Percentiles rank a stretch among this genome's conserved stretches.
Conservation (phyloP, 805 yeast genomes). For the Metschnikowia vanudenii region DNA sequence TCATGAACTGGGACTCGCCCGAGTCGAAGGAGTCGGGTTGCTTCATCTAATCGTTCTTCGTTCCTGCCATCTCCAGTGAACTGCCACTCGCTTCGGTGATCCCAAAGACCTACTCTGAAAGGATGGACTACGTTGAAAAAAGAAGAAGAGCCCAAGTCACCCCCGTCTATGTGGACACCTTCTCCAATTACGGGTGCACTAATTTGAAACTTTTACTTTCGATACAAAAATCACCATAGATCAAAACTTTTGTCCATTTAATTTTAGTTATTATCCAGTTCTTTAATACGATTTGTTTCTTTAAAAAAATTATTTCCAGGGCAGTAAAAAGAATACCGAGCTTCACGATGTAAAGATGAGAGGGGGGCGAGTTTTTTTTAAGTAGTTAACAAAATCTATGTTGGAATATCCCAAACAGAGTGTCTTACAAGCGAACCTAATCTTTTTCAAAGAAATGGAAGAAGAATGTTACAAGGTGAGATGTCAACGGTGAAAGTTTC, state of each 20-base stretch:
- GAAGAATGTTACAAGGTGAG: too few species aligned
- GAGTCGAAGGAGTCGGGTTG: conserved; percentile 74
- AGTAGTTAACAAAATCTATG: too few species aligned
- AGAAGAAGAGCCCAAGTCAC: conserved; percentile 87
- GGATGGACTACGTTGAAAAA: conserved; percentile 89
- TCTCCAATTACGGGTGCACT: too few species aligned
- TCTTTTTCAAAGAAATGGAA: too few species aligned
- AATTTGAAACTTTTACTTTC: background rate
- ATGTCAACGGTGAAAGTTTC: too few species aligned
- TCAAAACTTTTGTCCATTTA: background rate
- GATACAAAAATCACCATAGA: background rate
- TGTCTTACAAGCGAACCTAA: too few species aligned
- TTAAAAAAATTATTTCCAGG: background rate
- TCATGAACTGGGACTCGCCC: conserved; percentile 63
- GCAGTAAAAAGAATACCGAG: background rate
- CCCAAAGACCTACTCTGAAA: conserved; percentile 86
- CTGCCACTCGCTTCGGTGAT: conserved; percentile 67
- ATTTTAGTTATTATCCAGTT: background rate
- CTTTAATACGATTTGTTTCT: too few species aligned
- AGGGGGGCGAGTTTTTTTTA: background rate
- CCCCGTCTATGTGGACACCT: conserved; percentile 55
- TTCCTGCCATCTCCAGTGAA: conserved; percentile 53
- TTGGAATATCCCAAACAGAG: too few species aligned
- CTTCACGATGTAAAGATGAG: background rate
- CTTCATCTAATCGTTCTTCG: conserved; percentile 86